These are phyloP conservation scores for Mycosarcoma mackinlayi DNA, from an alignment of 1,284 basidiomycete genomes.

Conservation along the genomic window DNA sequence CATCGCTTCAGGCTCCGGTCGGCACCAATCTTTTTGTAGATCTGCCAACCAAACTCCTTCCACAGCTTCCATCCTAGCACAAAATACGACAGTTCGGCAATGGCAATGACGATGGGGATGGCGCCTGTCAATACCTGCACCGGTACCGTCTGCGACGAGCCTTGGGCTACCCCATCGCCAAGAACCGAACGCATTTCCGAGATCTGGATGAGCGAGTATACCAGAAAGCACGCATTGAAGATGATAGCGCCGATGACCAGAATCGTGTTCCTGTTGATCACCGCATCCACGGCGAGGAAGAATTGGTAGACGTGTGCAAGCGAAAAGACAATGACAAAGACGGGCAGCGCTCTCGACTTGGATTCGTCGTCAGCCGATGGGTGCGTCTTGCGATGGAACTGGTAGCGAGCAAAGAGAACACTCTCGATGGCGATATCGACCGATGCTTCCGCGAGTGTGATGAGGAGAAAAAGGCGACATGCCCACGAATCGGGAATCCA, in stretches of 20 bases:
- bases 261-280: slow-evolving; percentile 59
- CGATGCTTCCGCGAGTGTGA: slow-evolving; percentile 55
- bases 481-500: slow-evolving; percentile 56
- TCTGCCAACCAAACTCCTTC: slow-evolving; percentile 62
- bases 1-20: slow-evolving; percentile 52
- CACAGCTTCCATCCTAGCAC: slow-evolving; percentile 53
- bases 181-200: slow-evolving; percentile 59
- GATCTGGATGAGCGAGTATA: slow-evolving; percentile 62
- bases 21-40: slow-evolving; percentile 61
- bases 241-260: slow-evolving; percentile 55
- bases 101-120: slow-evolving; percentile 58
- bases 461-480: slow-evolving; percentile 51
- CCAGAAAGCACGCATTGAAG: slow-evolving; percentile 58
- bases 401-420: slow-evolving; percentile 53
- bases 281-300: slow-evolving; percentile 56
- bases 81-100: slow-evolving; percentile 48
- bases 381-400: slow-evolving; percentile 41
- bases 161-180: slow-evolving; percentile 53
- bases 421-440: slow-evolving; percentile 58
- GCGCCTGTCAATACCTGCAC: slow-evolving; percentile 59
- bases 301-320: slow-evolving; percentile 60
- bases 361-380: slow-evolving; percentile 34
- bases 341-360: slow-evolving; percentile 50
- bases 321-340: slow-evolving; percentile 59
- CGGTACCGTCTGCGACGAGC: slow-evolving; percentile 56